A percentile compares a stretch with the other conserved stretches of the same genome.
Evolutionary conservation across 1,284 basidiomycete species (phyloP).

Genomic region (Amylostereum chailletii): DNA sequence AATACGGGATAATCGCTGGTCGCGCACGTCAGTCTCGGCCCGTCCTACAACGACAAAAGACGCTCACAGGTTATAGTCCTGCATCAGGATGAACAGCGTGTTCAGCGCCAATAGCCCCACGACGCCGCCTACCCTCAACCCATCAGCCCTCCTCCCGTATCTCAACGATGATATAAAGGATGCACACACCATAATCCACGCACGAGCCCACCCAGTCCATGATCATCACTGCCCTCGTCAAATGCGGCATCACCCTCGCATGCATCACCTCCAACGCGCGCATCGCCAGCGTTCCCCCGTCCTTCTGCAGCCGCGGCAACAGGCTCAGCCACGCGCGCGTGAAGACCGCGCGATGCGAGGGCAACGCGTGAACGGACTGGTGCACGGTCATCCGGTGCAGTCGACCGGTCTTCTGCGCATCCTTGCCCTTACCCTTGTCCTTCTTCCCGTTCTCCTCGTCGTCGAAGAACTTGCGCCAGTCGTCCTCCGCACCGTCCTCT

Average conservation of each 20-base stretch:
- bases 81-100: slow-evolving; percentile 86
- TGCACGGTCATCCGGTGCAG: slow-evolving; percentile 61
- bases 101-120: slow-evolving; percentile 91
- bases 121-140: slow-evolving; percentile 53
- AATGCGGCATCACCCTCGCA: slow-evolving; percentile 75
- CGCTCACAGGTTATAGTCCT: slow-evolving; percentile 85
- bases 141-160: too few relatives aligned
- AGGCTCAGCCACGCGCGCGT: slow-evolving; percentile 72
- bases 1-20: slow-evolving; percentile 90
- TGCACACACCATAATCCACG: slow-evolving; percentile 66
- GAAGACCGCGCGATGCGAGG: slow-evolving; percentile 72
- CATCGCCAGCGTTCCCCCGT: slow-evolving; percentile 28
- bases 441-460: slow-evolving; percentile 32
- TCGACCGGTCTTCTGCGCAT: slow-evolving; percentile 32
- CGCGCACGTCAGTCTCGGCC: background rate
- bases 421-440: slow-evolving; percentile 24
- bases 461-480: slow-evolving; percentile 80
- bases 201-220: slow-evolving; percentile 94
- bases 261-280: slow-evolving; percentile 78
- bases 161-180: too few relatives aligned
- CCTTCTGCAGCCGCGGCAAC: slow-evolving; percentile 47
- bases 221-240: slow-evolving; percentile 73
- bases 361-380: slow-evolving; percentile 65
- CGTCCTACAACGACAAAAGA: slow-evolving; percentile 1
- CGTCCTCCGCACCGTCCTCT: slow-evolving; percentile 50